Evolutionary conservation across 768 basidiomycete species (phyloP).

Genomic region (Boletus vermiculosoides): DNA sequence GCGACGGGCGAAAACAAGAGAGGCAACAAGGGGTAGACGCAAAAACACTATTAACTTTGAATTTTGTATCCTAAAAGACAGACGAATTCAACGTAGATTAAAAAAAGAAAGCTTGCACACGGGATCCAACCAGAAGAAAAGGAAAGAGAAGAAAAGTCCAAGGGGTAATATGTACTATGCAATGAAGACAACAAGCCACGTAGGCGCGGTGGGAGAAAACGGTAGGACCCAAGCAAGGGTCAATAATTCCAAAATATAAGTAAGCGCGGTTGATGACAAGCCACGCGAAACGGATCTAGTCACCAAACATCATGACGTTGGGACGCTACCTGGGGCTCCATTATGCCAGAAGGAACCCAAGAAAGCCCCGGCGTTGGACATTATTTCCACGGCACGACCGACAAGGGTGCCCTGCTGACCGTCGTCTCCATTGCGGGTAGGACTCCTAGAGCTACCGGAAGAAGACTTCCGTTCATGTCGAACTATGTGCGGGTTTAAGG

Average conservation of each 20-base stretch:
- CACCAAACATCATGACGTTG: conserved; percentile 19
- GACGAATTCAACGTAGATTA: conserved; percentile 4
- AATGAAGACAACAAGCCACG: not conserved
- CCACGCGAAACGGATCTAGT: not conserved
- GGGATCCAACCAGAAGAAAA: conserved; percentile 13
- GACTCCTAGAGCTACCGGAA: conserved; percentile 24
- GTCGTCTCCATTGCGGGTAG: conserved; percentile 25
- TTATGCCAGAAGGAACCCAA: conserved; percentile 60
- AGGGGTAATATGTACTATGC: conserved; percentile 29
- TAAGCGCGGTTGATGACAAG: conserved; percentile 7
- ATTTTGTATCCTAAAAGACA: conserved; percentile 24
- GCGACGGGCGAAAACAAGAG: not conserved
- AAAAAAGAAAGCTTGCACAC: not conserved
- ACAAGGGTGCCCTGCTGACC: conserved; percentile 46
- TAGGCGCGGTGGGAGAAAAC: not conserved
- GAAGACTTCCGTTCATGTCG: conserved; percentile 21
- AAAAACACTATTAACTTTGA: conserved; percentile 26
- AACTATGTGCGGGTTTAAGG: not conserved
- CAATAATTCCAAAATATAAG: conserved; percentile 36
- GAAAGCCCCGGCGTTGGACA: conserved; percentile 76
- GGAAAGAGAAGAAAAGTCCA: conserved; percentile 15
- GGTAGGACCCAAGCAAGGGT: conserved; percentile 19
- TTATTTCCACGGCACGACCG: conserved; percentile 72
- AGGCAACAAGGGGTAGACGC: conserved; percentile 4
- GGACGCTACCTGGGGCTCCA: conserved; percentile 19